Conservation (phyloP, 345 rosid genomes). For the Garcia nutans region DNA sequence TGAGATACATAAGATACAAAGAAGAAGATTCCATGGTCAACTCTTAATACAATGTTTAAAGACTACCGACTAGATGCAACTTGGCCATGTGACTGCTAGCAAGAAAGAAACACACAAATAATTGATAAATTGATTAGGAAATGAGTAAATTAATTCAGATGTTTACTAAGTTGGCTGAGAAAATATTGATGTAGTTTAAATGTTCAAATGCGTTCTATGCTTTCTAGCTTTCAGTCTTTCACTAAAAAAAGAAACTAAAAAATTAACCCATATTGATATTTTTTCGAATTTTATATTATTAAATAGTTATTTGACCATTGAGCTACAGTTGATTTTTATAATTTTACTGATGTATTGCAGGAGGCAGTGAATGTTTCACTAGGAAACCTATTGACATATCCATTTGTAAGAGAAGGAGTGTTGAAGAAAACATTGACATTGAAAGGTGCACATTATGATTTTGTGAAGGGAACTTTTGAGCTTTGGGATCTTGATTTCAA, state of each 20-base stretch:
- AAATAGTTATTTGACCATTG: no score
- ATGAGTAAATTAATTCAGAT: neutral
- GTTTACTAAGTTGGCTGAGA: neutral
- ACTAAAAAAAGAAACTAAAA: no score
- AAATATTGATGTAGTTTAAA: no score
- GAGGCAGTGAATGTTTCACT: constrained; percentile 39
- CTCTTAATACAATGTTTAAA: neutral
- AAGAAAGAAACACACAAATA: neutral
- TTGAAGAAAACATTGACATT: constrained; percentile 16
- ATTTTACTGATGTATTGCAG: constrained; percentile 23
- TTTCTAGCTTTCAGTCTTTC: no score
- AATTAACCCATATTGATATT: no score
- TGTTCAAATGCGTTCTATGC: no score
- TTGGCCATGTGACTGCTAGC: constrained; percentile 3
- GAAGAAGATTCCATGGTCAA: neutral
- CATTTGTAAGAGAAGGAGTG: constrained; percentile 35
- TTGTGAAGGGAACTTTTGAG: constrained; percentile 51
- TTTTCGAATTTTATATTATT: no score
- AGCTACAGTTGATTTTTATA: neutral
- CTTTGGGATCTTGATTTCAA: constrained; percentile 61
- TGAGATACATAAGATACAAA: neutral
- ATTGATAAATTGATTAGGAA: neutral
- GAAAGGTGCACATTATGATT: constrained; percentile 35
- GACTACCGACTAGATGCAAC: neutral
- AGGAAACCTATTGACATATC: constrained; percentile 35